Conservation (phyloP, 148 eudicot genomes). For the Mesembryanthemum crystallinum region DNA sequence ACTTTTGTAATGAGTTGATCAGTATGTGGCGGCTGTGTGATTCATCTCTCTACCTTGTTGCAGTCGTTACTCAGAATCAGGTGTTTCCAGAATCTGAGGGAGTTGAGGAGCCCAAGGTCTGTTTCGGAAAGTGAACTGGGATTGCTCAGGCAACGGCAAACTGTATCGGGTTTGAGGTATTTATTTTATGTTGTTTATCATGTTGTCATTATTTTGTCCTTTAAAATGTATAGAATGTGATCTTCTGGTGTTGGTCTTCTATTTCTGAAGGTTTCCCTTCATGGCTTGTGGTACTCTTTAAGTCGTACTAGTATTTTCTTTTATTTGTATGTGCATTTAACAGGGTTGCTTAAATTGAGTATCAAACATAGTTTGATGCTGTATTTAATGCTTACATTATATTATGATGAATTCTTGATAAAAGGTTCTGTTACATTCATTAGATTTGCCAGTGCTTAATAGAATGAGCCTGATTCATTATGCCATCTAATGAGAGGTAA, state of each 20-base stretch:
- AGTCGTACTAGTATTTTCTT: not conserved
- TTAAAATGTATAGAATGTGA: not conserved
- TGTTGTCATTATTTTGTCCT: not conserved
- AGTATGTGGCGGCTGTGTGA: not conserved
- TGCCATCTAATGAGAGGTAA: not conserved
- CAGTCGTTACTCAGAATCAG: conserved; percentile 75
- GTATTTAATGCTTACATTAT: not conserved
- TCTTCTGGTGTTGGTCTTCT: not conserved
- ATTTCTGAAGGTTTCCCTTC: not conserved
- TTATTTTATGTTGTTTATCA: not conserved
- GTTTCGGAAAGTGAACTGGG: conserved; percentile 73
- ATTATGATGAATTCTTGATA: not conserved
- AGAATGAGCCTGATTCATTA: not conserved
- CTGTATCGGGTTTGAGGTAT: conserved; percentile 82
- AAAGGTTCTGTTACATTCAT: not conserved
- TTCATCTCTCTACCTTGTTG: conserved; percentile 15
- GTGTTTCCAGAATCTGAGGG: conserved; percentile 53
- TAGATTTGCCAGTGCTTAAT: not conserved
- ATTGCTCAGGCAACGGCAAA: conserved; percentile 58
- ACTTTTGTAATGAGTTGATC: not conserved
- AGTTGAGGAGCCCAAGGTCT: conserved; percentile 48
- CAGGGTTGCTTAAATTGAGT: not conserved
- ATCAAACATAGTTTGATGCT: not conserved
- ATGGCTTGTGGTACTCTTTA: not conserved
- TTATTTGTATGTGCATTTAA: not conserved